These are phyloP conservation scores for Triadica sebifera DNA, from an alignment of 345 rosid species.

Conservation along the genomic window DNA sequence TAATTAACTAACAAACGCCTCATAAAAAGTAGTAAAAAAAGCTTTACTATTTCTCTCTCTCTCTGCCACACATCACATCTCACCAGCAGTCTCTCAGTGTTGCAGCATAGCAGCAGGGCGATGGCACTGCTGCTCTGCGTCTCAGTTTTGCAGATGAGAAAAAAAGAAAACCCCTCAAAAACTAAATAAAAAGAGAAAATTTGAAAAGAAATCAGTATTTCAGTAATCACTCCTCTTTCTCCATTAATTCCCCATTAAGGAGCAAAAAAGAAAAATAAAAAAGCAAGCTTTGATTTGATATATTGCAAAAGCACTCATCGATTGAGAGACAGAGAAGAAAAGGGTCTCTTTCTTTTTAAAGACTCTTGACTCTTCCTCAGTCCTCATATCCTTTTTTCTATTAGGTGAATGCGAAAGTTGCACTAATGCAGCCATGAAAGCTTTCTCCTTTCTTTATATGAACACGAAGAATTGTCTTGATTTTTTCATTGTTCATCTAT, in stretches of 20 bases:
- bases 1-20: slow-evolving; percentile 10
- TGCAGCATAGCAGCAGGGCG: slow-evolving; percentile 38
- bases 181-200: slow-evolving; percentile 7
- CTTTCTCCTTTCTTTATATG: slow-evolving; percentile 11
- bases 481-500: background rate
- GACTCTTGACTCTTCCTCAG: slow-evolving; percentile 8
- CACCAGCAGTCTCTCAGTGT: slow-evolving; percentile 39
- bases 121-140: slow-evolving; percentile 14
- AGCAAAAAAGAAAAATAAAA: background rate
- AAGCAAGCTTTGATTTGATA: slow-evolving; percentile 41
- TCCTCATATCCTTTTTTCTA: slow-evolving; percentile 3
- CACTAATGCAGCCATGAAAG: slow-evolving; percentile 43
- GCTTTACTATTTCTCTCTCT: background rate
- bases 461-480: background rate
- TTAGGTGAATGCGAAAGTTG: slow-evolving; percentile 34
- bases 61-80: slow-evolving; percentile 44
- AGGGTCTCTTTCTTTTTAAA: slow-evolving; percentile 18
- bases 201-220: background rate
- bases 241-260: slow-evolving; percentile 12
- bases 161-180: background rate
- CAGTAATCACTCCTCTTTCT: slow-evolving; percentile 4
- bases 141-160: slow-evolving; percentile 18
- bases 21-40: background rate
- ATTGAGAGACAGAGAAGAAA: background rate
- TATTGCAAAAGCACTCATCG: slow-evolving; percentile 13